Base-by-base conservation (phyloP, 371 early-diverging fungal species). In the Lichtheimia corymbifera region DNA sequence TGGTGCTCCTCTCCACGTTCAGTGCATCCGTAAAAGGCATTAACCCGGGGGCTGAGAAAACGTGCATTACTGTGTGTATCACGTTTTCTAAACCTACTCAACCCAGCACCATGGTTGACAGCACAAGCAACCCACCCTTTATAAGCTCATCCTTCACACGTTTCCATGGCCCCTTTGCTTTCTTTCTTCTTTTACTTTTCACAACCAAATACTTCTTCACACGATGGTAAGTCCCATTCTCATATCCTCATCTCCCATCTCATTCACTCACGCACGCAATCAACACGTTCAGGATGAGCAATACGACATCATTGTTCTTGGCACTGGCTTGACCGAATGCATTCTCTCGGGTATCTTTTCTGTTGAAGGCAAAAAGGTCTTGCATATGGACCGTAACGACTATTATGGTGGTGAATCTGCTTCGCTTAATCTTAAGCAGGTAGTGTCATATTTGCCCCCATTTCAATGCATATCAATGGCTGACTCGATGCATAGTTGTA, bases 261-360 rank as follows among this genome's bases (percentile, higher is more conserved):
- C 35, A 35, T 35, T 51, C 49, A 22, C 40, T 53, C 58, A 47
- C 25, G 11, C 47, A 6, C 14, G 15, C 45, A 22, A n/a, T 18
- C 22, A n/a, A 15, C 50, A 14, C 41, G 30, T 15, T 20, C 51
- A 91, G 94, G 92, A 94, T 84, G 93, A 93, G 74, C 74, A 88
- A 68, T 95, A 95, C 83, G 97, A 97, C 79, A 93, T 96, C 65
- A 91, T 98, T 77, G 94, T 98, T 65, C 86, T 98, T 60, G 99
- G 99, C 60, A 99, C 99, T 51, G 99, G 99, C 57, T 86, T 99
- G 65, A 96, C 99, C 74, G 99, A 99, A 83, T 99, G 99, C 82
- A 94, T 99, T 74, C 88, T 99, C 49, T 96, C 97, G n/a, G 97
- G 98, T 55, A 87, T 99, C 45, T 86, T 99, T 35, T 96, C 99